A percentile compares a stretch with the other conserved stretches of the same genome.
phyloP scores from a whole-genome alignment of 345 rosid species.

The Hibiscus tridactylites region DNA sequence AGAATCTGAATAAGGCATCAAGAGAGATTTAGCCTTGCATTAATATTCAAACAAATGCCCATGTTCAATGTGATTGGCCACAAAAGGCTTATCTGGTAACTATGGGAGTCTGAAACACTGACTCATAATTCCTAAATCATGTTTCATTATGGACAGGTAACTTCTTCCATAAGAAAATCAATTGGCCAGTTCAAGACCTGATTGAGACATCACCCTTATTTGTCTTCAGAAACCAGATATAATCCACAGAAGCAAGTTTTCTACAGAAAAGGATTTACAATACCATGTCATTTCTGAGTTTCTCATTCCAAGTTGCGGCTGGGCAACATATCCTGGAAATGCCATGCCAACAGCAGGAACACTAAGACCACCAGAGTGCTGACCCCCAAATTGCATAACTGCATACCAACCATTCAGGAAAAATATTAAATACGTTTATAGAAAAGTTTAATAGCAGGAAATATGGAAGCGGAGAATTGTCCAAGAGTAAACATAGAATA shows the following conservation, averaged over 20 bases:
- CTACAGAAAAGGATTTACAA: slow-evolving; percentile 2
- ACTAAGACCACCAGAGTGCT: slow-evolving; percentile 78
- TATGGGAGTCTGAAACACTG: neutral
- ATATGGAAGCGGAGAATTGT: neutral
- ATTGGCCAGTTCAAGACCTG: neutral
- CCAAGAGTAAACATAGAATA: neutral
- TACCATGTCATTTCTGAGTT: slow-evolving; percentile 98
- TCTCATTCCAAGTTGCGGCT: slow-evolving; percentile 74
- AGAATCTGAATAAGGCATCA: neutral
- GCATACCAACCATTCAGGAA: slow-evolving; percentile 17
- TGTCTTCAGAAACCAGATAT: neutral
- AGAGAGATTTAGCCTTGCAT: neutral
- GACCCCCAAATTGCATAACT: slow-evolving; percentile 92
- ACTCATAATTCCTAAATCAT: neutral
- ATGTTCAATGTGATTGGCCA: neutral
- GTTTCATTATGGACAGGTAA: neutral
- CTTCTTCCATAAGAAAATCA: neutral
- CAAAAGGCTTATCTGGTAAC: neutral
- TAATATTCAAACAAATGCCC: neutral
- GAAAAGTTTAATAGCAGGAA: neutral
- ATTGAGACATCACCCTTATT: neutral
- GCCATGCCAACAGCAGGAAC: slow-evolving; percentile 97
- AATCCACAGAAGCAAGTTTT: neutral
- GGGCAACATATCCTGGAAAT: slow-evolving; percentile 80
- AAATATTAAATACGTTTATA: neutral